Evolutionary conservation across 805 yeast species (phyloP).

Genomic region (Ogataea saltuana): DNA sequence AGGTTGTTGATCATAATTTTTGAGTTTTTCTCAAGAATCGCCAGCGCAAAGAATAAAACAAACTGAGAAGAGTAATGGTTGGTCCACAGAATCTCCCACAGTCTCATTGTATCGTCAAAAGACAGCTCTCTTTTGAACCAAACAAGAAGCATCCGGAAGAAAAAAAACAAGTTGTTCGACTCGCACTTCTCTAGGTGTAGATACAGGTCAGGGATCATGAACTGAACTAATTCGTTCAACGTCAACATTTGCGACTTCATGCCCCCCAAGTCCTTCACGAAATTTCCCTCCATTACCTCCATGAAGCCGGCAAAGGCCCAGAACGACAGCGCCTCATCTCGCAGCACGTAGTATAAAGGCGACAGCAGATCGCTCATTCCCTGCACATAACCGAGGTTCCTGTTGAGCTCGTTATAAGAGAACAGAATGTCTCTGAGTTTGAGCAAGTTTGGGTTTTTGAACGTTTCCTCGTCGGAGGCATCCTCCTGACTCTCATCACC

Average conservation of each 20-base stretch:
- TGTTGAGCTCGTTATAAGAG: constrained; percentile 83
- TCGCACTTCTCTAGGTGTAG: constrained; percentile 85
- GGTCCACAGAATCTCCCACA: constrained; percentile 96
- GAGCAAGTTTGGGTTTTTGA: constrained; percentile 74
- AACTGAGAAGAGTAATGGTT: constrained; percentile 84
- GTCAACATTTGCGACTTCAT: constrained; percentile 87
- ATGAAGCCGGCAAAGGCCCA: constrained; percentile 87
- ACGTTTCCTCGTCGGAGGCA: constrained; percentile 58
- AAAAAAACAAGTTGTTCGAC: constrained; percentile 86
- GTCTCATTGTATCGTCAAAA: constrained; percentile 69
- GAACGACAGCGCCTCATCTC: constrained; percentile 78
- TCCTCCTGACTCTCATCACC: constrained; percentile 40
- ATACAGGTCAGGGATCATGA: constrained; percentile 84
- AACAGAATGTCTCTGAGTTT: constrained; percentile 74
- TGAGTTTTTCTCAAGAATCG: constrained; percentile 86
- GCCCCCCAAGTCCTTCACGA: constrained; percentile 87
- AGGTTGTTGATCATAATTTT: constrained; percentile 73
- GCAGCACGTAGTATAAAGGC: constrained; percentile 66
- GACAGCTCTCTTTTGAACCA: constrained; percentile 93
- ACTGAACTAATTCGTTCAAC: constrained; percentile 80
- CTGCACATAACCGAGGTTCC: constrained; percentile 90
- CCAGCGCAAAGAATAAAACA: constrained; percentile 82
- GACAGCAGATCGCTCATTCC: constrained; percentile 96
- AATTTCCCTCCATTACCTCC: constrained; percentile 95
- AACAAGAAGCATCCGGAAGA: constrained; percentile 90